Evolutionary conservation across 495 filamentous ascomycete genomes (phyloP), one percentile per base, ranked within the genome.

Genomic region (Cercophora samala): DNA sequence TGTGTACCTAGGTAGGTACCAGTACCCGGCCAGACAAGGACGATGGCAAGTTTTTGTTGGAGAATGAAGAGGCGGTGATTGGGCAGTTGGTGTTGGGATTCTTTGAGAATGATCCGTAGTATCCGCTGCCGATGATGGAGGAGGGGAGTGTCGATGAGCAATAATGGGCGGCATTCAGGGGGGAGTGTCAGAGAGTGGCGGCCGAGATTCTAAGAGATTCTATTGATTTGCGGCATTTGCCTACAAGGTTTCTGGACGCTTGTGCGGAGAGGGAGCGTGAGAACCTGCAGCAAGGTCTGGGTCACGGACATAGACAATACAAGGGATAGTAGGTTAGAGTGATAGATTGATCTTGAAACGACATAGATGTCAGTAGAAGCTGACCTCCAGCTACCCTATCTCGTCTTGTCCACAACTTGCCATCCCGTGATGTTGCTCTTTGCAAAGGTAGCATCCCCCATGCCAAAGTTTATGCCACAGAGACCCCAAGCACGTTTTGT

Each of bases 31-130:
- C 60, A n/a, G 19, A 32, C 2, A 54, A 24, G 64, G 56, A 66
- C 18, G 63, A 65, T 13, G 29, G 8, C 8, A n/a, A n/a, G 24
- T 26, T 62, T 21, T 17, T 61, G 17, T 11, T 64, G 17, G 58
- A 64, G 62, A 29, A 65, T 24, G 24, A 53, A 46, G 59, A 58
- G 22, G 62, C 52, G 22, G 1, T 68, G 3, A 22, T 68, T 15
- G 15, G 19, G 52, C 61, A 66, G 64, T n/a, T 70, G 32, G 68
- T 70, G 6, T 18, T 64, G 17, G 59, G 60, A 19, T 70, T 70
- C 54, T 69, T 69, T 60, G 68, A 66, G 46, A 69, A 69, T 23
- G 68, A 69, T 26, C 68, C 68, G 3, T 69, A 69, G 11, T 69
- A 66, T 42, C 68, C 68, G 11, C 51, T 66, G 60, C 68, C 68